Evolutionary conservation across 352 stramenopile species (phyloP).

Genomic region (Globisporangium rhizosaccharum): DNA sequence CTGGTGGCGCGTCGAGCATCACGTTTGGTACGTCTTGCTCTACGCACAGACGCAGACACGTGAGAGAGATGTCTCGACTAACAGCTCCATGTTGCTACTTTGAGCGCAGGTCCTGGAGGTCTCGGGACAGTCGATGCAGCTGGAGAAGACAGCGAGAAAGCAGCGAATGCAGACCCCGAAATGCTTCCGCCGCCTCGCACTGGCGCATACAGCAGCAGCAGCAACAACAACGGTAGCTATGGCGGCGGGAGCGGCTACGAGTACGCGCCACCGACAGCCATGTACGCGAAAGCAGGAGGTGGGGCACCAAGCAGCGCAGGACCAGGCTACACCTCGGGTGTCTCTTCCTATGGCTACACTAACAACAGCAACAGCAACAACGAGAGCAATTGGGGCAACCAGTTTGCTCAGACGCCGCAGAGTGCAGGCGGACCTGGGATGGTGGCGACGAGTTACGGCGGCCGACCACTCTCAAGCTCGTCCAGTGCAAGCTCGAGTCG

Average conservation of each 20-base stretch:
- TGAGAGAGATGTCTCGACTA: no score
- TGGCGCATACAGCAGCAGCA: constrained; percentile 4
- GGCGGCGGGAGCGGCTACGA: background rate
- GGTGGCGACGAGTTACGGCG: background rate
- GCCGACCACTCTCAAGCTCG: constrained; percentile 6
- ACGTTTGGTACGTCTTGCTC: constrained; percentile 43
- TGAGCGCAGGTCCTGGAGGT: constrained; percentile 22
- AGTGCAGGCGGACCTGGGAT: background rate
- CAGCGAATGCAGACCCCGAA: constrained; percentile 1
- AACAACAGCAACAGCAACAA: constrained; percentile 20
- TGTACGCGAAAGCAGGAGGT: background rate
- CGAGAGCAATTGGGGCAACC: constrained; percentile 8
- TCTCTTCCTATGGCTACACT: background rate
- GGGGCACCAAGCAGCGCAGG: background rate
- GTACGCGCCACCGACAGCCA: constrained; percentile 1
- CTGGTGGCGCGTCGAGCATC: constrained; percentile 58
- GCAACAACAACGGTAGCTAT: constrained; percentile 1
- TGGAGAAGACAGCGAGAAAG: constrained; percentile 2
- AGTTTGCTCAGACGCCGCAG: constrained; percentile 11
- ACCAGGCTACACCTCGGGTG: background rate
- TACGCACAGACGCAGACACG: background rate
- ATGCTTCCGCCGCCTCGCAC: background rate
- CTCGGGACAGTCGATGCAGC: constrained; percentile 41
- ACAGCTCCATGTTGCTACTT: background rate
- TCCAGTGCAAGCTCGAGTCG: constrained; percentile 10